These are phyloP conservation scores for Secale cereale DNA, from an alignment of 176 grass and related monocot genomes.

Conservation along the genomic window DNA sequence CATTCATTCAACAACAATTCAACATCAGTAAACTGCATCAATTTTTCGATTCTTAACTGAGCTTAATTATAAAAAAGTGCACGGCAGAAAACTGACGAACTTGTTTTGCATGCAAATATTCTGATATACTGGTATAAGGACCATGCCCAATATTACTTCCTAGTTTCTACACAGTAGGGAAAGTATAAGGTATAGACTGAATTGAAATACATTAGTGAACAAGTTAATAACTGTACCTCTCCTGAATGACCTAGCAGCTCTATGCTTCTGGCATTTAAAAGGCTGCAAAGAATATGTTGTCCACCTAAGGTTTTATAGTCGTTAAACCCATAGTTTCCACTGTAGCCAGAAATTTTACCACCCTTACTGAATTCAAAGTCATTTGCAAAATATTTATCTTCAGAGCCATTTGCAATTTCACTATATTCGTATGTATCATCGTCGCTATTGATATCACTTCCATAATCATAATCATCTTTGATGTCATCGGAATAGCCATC, in stretches of 20 bases:
- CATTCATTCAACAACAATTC: background rate
- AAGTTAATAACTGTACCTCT: background rate
- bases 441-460: background rate
- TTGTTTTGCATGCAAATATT: background rate
- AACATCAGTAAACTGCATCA: background rate
- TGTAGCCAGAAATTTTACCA: background rate
- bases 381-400: background rate
- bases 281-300: background rate
- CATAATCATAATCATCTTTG: background rate
- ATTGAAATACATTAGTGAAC: background rate
- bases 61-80: background rate
- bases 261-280: conserved; percentile 28
- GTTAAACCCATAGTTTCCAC: background rate
- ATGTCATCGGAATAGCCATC: background rate
- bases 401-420: conserved; percentile 13
- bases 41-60: background rate
- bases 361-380: background rate
- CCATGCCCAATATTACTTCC: background rate
- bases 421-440: background rate
- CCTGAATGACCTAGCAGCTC: conserved; percentile 19
- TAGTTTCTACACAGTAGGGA: background rate
- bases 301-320: conserved; percentile 2
- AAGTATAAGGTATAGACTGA: background rate
- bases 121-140: background rate
- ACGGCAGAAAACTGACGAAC: background rate